These are phyloP conservation scores for Pisolithus microcarpus DNA, from an alignment of 768 basidiomycete species.

Conservation along the genomic window DNA sequence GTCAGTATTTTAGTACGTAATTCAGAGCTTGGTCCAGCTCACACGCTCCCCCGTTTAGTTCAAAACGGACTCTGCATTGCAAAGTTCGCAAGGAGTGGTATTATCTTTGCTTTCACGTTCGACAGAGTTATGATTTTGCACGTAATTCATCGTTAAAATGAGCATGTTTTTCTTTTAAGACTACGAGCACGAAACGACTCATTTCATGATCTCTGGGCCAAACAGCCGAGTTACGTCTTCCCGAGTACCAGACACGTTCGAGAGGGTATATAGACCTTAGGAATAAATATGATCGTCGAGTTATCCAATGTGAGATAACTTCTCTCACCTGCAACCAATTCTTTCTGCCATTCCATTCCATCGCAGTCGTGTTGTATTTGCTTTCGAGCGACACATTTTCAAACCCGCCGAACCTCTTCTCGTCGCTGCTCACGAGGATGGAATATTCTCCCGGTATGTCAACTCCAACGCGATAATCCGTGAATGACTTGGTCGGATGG, in stretches of 20 bases:
- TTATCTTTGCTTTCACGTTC: too few relatives aligned
- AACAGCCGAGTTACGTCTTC: slow-evolving; percentile 1
- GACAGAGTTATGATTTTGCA: too few relatives aligned
- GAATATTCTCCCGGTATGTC: slow-evolving; percentile 80
- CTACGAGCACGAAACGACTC: too few relatives aligned
- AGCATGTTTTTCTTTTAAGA: too few relatives aligned
- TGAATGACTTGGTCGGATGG: slow-evolving; percentile 83
- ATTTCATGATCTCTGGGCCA: too few relatives aligned
- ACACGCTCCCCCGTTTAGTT: too few relatives aligned
- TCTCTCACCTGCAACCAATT: slow-evolving; percentile 76
- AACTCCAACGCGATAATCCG: slow-evolving; percentile 90
- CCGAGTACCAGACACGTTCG: slow-evolving; percentile 26
- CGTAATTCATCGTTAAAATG: too few relatives aligned
- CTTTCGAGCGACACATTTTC: slow-evolving; percentile 62
- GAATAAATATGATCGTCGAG: background rate
- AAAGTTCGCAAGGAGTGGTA: too few relatives aligned
- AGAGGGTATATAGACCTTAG: slow-evolving; percentile 26
- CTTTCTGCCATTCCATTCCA: slow-evolving; percentile 89
- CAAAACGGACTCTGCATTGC: too few relatives aligned
- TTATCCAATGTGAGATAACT: background rate
- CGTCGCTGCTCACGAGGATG: slow-evolving; percentile 77
- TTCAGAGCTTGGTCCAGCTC: background rate
- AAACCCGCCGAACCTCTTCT: slow-evolving; percentile 85
- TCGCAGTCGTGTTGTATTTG: slow-evolving; percentile 70
- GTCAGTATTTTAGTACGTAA: background rate